Conservation (phyloP, 2,329 filamentous ascomycete species). For the Aureobasidium sp. region DNA sequence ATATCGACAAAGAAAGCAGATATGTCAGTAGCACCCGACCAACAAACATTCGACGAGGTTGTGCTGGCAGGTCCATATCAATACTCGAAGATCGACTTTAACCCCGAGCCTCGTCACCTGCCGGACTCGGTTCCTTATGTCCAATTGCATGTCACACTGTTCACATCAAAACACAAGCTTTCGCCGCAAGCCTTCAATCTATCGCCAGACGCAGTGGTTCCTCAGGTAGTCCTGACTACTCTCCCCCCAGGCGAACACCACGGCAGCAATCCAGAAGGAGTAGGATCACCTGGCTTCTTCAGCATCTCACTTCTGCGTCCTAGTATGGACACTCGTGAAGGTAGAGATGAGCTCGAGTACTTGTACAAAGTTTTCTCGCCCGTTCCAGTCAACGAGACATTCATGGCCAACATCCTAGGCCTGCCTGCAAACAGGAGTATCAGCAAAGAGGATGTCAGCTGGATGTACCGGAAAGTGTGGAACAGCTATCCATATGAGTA, state of each 20-base stretch:
- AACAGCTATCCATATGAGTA: constrained; percentile 76
- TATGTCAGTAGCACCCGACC: neutral
- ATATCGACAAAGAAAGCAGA: constrained; percentile 7
- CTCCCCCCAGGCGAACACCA: constrained; percentile 55
- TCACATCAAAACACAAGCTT: constrained; percentile 70
- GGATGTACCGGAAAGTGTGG: constrained; percentile 73
- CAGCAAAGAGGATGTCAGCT: constrained; percentile 51
- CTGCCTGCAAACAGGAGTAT: constrained; percentile 23
- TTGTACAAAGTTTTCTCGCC: constrained; percentile 64
- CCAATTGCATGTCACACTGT: constrained; percentile 79
- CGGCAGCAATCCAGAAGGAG: constrained; percentile 44
- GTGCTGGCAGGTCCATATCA: constrained; percentile 80
- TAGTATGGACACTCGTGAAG: constrained; percentile 44
- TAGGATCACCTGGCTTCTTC: constrained; percentile 73
- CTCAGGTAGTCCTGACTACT: constrained; percentile 76
- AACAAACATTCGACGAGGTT: constrained; percentile 61
- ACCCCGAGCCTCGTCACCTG: constrained; percentile 35
- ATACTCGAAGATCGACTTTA: constrained; percentile 60
- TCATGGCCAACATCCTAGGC: constrained; percentile 45
- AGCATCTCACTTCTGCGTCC: constrained; percentile 68
- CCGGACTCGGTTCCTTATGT: constrained; percentile 83
- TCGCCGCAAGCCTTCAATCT: constrained; percentile 67
- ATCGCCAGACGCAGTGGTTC: constrained; percentile 49
- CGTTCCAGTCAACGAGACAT: constrained; percentile 37
- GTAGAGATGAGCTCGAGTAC: constrained; percentile 38